A percentile compares a stretch with the other conserved stretches of the same genome.
phyloP scores from a whole-genome alignment of 169 alveolate species.

The Eimeria mitis region DNA sequence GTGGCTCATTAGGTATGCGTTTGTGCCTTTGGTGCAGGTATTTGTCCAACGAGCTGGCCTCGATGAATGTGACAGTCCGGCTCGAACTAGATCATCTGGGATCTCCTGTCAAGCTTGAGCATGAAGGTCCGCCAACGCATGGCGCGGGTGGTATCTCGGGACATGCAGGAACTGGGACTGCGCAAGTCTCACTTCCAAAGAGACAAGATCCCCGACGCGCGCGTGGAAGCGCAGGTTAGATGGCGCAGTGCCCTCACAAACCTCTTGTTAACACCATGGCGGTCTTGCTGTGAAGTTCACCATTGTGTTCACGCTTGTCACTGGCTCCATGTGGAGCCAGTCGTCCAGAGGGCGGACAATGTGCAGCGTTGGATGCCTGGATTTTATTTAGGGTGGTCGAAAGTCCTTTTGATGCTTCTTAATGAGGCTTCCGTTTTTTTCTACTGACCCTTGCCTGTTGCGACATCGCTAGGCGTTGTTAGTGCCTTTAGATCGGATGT shows the following conservation, averaged over 20 bases:
- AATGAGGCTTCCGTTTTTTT: not conserved
- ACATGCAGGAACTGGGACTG: not conserved
- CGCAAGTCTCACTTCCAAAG: not conserved
- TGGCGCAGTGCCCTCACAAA: not conserved
- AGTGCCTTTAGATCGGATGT: not conserved
- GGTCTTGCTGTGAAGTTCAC: not conserved
- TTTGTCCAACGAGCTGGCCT: conserved; percentile 81
- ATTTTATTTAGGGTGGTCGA: not conserved
- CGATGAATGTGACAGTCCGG: conserved; percentile 81
- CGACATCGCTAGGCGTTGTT: not conserved
- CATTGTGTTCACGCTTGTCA: not conserved
- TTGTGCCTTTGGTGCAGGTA: conserved; percentile 61
- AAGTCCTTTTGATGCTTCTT: not conserved
- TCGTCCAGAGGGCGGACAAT: not conserved
- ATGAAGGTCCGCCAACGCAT: not conserved
- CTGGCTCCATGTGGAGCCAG: not conserved
- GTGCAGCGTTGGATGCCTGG: not conserved
- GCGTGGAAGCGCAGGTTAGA: not conserved
- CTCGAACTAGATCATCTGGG: conserved; percentile 77
- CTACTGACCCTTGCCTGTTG: not conserved
- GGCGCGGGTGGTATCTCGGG: not conserved
- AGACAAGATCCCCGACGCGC: conserved; percentile 9
- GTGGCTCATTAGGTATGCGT: not conserved
- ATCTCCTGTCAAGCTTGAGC: not conserved
- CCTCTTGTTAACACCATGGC: not conserved